These are phyloP conservation scores for Butyriboletus appendiculatus DNA, from an alignment of 1,284 basidiomycete species.

Conservation along the genomic window DNA sequence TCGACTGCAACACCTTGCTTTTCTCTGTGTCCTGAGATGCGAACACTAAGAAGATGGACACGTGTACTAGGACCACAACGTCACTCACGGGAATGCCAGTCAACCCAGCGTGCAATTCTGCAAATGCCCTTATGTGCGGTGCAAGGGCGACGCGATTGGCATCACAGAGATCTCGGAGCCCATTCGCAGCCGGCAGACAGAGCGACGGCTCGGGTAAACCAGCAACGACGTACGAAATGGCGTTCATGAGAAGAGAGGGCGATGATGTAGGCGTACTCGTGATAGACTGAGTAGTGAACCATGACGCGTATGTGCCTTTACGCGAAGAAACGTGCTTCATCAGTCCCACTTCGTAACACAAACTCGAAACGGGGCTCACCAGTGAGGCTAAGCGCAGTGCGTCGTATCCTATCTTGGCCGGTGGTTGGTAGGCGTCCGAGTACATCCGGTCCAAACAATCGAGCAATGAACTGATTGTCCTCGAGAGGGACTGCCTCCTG, in stretches of 20 bases:
- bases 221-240: slow-evolving; percentile 65
- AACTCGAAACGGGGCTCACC: slow-evolving; percentile 45
- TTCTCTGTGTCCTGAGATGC: slow-evolving; percentile 76
- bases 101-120: slow-evolving; percentile 76
- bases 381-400: slow-evolving; percentile 71
- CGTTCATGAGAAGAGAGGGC: slow-evolving; percentile 38
- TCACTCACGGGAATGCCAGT: slow-evolving; percentile 68
- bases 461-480: slow-evolving; percentile 60
- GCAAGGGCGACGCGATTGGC: slow-evolving; percentile 80
- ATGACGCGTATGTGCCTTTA: slow-evolving; percentile 80
- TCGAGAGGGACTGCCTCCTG: slow-evolving; percentile 86
- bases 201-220: slow-evolving; percentile 65
- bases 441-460: slow-evolving; percentile 70
- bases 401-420: slow-evolving; percentile 65
- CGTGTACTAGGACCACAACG: not conserved
- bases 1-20: slow-evolving; percentile 86
- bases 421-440: slow-evolving; percentile 66
- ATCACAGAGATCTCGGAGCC: slow-evolving; percentile 84
- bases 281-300: slow-evolving; percentile 67
- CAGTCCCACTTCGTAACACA: not conserved
- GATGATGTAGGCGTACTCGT: slow-evolving; percentile 37
- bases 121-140: slow-evolving; percentile 81
- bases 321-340: not conserved
- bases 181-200: slow-evolving; percentile 75
- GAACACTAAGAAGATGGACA: not conserved